Evolutionary conservation across 768 basidiomycete genomes (phyloP).

Genomic region (Mycena latifolia): DNA sequence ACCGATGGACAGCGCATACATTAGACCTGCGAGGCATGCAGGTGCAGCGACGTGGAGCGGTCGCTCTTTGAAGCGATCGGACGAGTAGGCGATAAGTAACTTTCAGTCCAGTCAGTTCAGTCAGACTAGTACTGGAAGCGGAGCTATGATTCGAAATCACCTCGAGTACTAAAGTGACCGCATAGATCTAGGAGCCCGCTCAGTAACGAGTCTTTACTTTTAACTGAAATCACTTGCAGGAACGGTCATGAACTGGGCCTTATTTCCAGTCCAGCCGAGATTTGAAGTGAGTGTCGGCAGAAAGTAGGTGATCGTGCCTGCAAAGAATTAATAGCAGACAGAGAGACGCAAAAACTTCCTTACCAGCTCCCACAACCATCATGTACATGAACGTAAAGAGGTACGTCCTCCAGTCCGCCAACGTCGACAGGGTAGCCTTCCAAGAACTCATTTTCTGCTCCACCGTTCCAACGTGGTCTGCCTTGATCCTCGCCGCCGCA

Average conservation of each 20-base stretch:
- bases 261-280: constrained; percentile 30
- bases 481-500: constrained; percentile 31
- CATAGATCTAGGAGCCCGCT: constrained; percentile 25
- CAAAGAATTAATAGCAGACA: constrained; percentile 18
- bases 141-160: constrained; percentile 22
- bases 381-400: constrained; percentile 32
- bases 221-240: constrained; percentile 19
- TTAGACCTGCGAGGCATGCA: constrained; percentile 29
- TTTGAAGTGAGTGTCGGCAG: constrained; percentile 28
- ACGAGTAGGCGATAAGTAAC: constrained; percentile 29
- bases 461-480: constrained; percentile 26
- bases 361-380: constrained; percentile 31
- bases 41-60: constrained; percentile 25
- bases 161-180: constrained; percentile 31
- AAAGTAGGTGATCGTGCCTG: constrained; percentile 32
- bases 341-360: constrained; percentile 15
- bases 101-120: constrained; percentile 23
- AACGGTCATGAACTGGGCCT: constrained; percentile 31
- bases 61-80: constrained; percentile 31
- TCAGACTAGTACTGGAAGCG: constrained; percentile 5
- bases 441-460: constrained; percentile 29
- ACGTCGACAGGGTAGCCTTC: constrained; percentile 26
- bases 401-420: constrained; percentile 32
- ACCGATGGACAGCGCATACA: constrained; percentile 32
- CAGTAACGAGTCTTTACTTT: constrained; percentile 22